A percentile compares a stretch with the other conserved stretches of the same genome.
These are phyloP conservation scores for Podaxis sp. DNA, from an alignment of 768 basidiomycete genomes.

Conservation along the genomic window DNA sequence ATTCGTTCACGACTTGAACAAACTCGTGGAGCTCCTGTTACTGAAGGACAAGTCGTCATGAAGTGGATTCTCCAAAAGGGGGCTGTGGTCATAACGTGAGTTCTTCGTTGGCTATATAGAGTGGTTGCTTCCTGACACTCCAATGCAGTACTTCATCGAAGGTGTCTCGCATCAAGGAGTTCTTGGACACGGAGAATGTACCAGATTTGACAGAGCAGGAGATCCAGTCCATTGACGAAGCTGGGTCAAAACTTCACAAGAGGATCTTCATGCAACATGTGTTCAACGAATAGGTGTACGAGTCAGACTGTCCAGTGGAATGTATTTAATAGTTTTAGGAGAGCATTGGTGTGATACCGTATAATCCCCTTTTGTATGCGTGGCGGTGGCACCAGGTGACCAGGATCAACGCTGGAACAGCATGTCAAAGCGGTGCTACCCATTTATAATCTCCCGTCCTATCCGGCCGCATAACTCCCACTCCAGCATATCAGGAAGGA, in stretches of 20 bases:
- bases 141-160: slow-evolving; percentile 45
- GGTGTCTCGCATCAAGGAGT: slow-evolving; percentile 43
- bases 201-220: slow-evolving; percentile 60
- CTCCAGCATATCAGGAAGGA: neutral
- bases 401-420: neutral
- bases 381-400: neutral
- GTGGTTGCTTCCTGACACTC: neutral
- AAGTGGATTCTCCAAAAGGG: slow-evolving; percentile 68
- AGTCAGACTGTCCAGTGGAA: too few species aligned
- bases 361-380: too few species aligned
- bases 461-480: neutral
- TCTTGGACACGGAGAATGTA: slow-evolving; percentile 34
- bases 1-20: slow-evolving; percentile 52
- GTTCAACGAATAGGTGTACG: slow-evolving; percentile 29
- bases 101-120: slow-evolving; percentile 1
- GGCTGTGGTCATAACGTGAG: slow-evolving; percentile 65
- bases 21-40: slow-evolving; percentile 37
- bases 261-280: slow-evolving; percentile 38
- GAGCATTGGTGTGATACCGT: too few species aligned
- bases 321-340: too few species aligned
- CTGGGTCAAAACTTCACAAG: slow-evolving; percentile 46
- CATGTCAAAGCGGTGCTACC: neutral
- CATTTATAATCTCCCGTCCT: neutral
- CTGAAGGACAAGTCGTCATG: slow-evolving; percentile 61
- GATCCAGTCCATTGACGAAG: slow-evolving; percentile 58